Conservation (phyloP, 768 basidiomycete species). For the Cystobasidium tubakii region DNA sequence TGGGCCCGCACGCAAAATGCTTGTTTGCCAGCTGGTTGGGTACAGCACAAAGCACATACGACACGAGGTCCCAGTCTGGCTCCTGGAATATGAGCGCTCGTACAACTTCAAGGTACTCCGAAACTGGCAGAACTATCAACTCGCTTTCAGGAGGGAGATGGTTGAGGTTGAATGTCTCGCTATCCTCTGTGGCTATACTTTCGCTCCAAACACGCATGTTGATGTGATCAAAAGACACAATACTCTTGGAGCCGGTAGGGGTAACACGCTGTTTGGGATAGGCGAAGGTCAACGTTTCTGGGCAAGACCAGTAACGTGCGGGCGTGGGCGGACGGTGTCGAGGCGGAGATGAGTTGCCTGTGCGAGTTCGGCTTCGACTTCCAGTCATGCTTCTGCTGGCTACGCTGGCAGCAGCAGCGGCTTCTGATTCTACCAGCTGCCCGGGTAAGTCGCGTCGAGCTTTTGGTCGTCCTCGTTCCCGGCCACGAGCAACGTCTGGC, state of each 20-base stretch:
- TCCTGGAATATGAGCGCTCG: slow-evolving; percentile 66
- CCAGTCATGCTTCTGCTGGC: background rate
- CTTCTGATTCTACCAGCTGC: slow-evolving; percentile 4
- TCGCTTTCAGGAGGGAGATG: slow-evolving; percentile 18
- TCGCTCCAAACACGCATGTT: slow-evolving; percentile 45
- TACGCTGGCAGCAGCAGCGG: background rate
- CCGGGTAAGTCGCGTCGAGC: slow-evolving; percentile 35
- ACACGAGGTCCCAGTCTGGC: slow-evolving; percentile 84
- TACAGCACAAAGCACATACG: slow-evolving; percentile 83
- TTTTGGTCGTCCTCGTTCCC: slow-evolving; percentile 33
- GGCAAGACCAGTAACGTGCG: slow-evolving; percentile 26
- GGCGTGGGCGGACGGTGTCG: background rate
- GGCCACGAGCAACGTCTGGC: background rate
- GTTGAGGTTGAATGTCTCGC: slow-evolving; percentile 40
- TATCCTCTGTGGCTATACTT: slow-evolving; percentile 48
- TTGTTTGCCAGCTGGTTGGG: slow-evolving; percentile 90
- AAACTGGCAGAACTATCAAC: slow-evolving; percentile 58
- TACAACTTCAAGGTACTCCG: slow-evolving; percentile 64
- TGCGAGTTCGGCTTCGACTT: slow-evolving; percentile 32
- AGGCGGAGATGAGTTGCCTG: background rate
- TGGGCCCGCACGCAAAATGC: slow-evolving; percentile 88
- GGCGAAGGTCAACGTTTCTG: slow-evolving; percentile 4
- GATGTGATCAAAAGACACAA: slow-evolving; percentile 46
- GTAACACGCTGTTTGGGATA: background rate
- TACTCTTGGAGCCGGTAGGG: slow-evolving; percentile 30